Percentiles rank a stretch among this genome's conserved stretches.
phyloP scores from a whole-genome alignment of 2,329 filamentous ascomycete species.

The Fusarium buxicola region DNA sequence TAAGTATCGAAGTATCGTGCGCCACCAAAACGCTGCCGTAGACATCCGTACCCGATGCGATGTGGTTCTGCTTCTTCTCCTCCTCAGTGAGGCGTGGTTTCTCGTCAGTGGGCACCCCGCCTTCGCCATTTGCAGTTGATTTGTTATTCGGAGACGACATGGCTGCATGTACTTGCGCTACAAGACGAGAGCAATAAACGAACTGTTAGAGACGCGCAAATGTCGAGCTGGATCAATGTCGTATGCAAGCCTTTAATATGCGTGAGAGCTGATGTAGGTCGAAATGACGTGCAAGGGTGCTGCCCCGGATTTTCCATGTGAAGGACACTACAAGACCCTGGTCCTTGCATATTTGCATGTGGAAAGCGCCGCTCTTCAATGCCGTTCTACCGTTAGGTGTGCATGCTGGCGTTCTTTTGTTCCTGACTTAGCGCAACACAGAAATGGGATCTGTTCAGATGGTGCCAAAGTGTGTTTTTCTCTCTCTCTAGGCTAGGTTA shows the following conservation, averaged over 20 bases:
- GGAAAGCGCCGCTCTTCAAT: constrained; percentile 20
- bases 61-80: constrained; percentile 68
- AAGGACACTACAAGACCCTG: constrained; percentile 36
- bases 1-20: background rate
- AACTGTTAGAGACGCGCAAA: background rate
- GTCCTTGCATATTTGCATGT: constrained; percentile 41
- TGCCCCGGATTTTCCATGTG: constrained; percentile 50
- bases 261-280: constrained; percentile 32
- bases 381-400: too few relatives aligned
- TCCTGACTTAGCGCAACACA: constrained; percentile 13
- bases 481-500: too few relatives aligned
- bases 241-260: constrained; percentile 19
- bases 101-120: constrained; percentile 52
- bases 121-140: constrained; percentile 41
- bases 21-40: background rate
- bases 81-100: constrained; percentile 65
- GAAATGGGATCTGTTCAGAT: too few relatives aligned
- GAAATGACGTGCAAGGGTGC: constrained; percentile 45
- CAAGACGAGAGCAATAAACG: background rate
- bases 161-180: background rate
- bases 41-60: constrained; percentile 59
- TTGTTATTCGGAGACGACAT: constrained; percentile 50
- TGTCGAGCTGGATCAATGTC: background rate
- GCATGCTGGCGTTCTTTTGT: constrained; percentile 10
- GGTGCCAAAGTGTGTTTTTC: too few relatives aligned